Percentiles rank a stretch among this genome's conserved stretches.
These are phyloP conservation scores for Alternaria triticina DNA, from an alignment of 2,329 filamentous ascomycete species.

Conservation along the genomic window DNA sequence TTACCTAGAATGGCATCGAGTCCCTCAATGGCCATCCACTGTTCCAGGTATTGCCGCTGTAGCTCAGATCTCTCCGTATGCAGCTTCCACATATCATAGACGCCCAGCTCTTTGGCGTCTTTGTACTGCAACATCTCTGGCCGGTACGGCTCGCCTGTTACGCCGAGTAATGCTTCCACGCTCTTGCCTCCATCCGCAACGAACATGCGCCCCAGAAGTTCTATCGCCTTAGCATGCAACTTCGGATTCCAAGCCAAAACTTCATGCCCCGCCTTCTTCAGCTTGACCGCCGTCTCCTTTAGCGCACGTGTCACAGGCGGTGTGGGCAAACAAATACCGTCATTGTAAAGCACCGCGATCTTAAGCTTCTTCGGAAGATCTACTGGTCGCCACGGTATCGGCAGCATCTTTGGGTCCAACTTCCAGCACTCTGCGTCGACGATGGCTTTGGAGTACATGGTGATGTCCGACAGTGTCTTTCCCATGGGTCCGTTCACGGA, in stretches of 20 bases:
- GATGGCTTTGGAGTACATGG: constrained; percentile 51
- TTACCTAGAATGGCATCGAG: constrained; percentile 54
- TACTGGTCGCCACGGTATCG: constrained; percentile 60
- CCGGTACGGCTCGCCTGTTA: constrained; percentile 53
- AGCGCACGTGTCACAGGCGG: constrained; percentile 64
- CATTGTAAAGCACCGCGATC: constrained; percentile 63
- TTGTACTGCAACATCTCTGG: constrained; percentile 58
- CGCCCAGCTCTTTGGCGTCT: constrained; percentile 52
- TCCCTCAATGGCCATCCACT: constrained; percentile 51
- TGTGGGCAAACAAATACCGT: constrained; percentile 58
- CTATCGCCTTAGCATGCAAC: constrained; percentile 60
- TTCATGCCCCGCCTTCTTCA: constrained; percentile 60
- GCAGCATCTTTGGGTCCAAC: constrained; percentile 59
- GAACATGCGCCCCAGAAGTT: constrained; percentile 57
- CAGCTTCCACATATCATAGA: constrained; percentile 57
- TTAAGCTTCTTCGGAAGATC: constrained; percentile 58
- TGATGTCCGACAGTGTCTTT: constrained; percentile 60
- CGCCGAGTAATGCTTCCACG: constrained; percentile 49
- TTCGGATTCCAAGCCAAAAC: constrained; percentile 63
- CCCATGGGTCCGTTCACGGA: constrained; percentile 71
- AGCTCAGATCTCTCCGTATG: constrained; percentile 55
- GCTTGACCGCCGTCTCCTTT: constrained; percentile 59
- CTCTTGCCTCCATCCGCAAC: constrained; percentile 60
- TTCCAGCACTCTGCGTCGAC: constrained; percentile 58
- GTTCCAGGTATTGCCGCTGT: constrained; percentile 53